A percentile compares a stretch with the other conserved stretches of the same genome.
These are phyloP conservation scores for Forsythia viridissima DNA, from an alignment of 257 asterid species.

Conservation along the genomic window DNA sequence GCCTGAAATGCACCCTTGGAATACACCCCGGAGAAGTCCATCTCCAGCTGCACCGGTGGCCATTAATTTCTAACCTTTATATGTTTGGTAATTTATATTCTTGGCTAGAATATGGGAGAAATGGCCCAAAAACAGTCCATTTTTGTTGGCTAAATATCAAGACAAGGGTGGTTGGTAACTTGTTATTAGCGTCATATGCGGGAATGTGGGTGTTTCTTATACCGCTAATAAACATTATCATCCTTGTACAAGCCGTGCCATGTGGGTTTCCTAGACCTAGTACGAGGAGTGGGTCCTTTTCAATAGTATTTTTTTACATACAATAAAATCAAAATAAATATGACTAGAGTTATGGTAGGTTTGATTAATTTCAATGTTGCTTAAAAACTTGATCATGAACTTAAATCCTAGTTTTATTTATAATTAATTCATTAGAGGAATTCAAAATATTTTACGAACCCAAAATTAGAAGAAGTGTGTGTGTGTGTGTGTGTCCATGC, in stretches of 20 bases:
- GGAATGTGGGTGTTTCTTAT: constrained; percentile 18
- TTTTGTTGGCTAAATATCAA: neutral
- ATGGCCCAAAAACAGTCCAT: neutral
- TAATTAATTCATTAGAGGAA: too few species aligned
- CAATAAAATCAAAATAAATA: neutral
- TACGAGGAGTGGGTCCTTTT: neutral
- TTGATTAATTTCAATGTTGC: neutral
- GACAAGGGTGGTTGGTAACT: neutral
- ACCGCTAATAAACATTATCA: neutral
- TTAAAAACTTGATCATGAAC: neutral
- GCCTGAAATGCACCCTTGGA: constrained; percentile 51
- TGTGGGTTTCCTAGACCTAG: neutral
- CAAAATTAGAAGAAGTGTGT: neutral
- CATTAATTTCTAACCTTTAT: constrained; percentile 23
- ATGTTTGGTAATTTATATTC: neutral
- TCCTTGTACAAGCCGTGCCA: neutral
- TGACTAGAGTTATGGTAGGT: neutral
- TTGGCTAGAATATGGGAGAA: neutral
- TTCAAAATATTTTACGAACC: too few species aligned
- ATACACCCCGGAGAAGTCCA: constrained; percentile 46
- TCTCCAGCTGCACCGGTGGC: constrained; percentile 61
- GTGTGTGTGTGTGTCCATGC: neutral
- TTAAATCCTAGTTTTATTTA: neutral
- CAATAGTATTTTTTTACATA: neutral
- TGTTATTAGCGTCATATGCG: neutral